phyloP scores from a whole-genome alignment of 2,329 filamentous ascomycete genomes.

The Verticillium dahliae region DNA sequence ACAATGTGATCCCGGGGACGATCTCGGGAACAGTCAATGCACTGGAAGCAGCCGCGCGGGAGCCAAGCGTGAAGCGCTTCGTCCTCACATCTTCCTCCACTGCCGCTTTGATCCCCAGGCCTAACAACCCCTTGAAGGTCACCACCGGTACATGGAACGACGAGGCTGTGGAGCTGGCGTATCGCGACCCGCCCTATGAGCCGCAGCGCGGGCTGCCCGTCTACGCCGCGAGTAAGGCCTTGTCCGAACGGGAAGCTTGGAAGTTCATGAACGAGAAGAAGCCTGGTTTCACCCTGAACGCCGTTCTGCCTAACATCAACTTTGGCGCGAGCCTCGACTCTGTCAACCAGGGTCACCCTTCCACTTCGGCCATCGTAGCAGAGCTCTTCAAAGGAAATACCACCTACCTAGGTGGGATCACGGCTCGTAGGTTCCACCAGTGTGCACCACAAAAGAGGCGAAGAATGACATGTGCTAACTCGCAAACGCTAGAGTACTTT shows the following conservation, averaged over 20 bases:
- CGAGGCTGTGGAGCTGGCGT: conserved; percentile 21
- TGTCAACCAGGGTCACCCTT: conserved; percentile 12
- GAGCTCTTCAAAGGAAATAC: conserved; percentile 15
- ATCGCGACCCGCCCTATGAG: conserved; percentile 26
- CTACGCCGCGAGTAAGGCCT: conserved; percentile 31
- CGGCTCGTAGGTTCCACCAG: background rate
- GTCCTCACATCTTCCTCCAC: conserved; percentile 30
- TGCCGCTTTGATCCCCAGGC: conserved; percentile 10
- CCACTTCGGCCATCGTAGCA: conserved; percentile 13
- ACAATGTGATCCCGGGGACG: conserved; percentile 26
- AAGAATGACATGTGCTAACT: background rate
- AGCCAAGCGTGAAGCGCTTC: conserved; percentile 29
- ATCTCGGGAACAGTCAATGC: conserved; percentile 20
- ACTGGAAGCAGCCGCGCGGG: conserved; percentile 25
- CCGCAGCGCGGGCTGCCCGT: conserved; percentile 17
- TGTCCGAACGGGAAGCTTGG: conserved; percentile 29
- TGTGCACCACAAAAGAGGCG: background rate
- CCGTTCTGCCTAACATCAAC: conserved; percentile 21
- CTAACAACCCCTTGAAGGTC: conserved; percentile 13
- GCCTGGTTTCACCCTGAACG: conserved; percentile 18
- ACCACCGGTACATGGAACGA: conserved; percentile 27
- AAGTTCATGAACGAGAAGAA: conserved; percentile 25
- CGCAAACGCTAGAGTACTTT: conserved; percentile 28
- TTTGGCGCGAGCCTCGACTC: conserved; percentile 16
- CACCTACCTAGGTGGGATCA: background rate